Percentiles rank a stretch among this genome's conserved stretches.
phyloP scores from a whole-genome alignment of 352 stramenopile genomes.

The Globisporangium nunn region DNA sequence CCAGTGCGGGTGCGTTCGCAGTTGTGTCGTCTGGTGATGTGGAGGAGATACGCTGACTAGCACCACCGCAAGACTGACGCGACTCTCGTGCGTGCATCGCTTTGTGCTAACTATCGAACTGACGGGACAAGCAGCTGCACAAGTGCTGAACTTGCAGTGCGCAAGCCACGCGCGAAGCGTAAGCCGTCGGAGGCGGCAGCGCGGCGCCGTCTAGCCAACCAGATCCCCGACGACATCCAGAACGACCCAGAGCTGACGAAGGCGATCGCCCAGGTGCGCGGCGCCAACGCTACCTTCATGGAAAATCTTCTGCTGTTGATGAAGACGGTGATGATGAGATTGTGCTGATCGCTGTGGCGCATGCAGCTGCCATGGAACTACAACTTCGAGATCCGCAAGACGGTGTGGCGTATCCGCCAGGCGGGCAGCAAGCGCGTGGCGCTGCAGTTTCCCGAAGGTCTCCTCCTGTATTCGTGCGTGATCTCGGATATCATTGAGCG shows the following conservation, averaged over 20 bases:
- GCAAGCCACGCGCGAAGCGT: conserved; percentile 43
- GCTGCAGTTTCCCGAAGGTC: conserved; percentile 98
- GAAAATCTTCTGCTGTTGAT: neutral
- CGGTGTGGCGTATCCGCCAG: conserved; percentile 92
- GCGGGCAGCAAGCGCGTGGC: conserved; percentile 88
- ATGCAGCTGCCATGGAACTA: conserved; percentile 94
- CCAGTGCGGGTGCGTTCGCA: conserved; percentile 10
- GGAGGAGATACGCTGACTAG: no score
- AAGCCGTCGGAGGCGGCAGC: conserved; percentile 53
- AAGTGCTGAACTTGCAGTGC: conserved; percentile 16
- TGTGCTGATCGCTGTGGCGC: neutral
- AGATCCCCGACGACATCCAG: conserved; percentile 88
- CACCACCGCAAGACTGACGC: no score
- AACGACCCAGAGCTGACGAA: conserved; percentile 84
- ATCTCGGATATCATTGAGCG: conserved; percentile 98
- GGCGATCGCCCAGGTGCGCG: conserved; percentile 76
- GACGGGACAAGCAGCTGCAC: neutral
- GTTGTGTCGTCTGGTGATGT: neutral
- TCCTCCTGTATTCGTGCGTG: conserved; percentile 96
- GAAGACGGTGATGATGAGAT: no score
- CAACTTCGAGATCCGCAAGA: conserved; percentile 98
- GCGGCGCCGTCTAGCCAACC: conserved; percentile 75
- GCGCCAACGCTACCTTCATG: neutral
- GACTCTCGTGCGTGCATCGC: neutral
- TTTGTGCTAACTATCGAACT: neutral